A percentile compares a stretch with the other conserved stretches of the same genome.
Conservation (phyloP, 1,284 basidiomycete species). For the Marasmius tenuissimus region DNA sequence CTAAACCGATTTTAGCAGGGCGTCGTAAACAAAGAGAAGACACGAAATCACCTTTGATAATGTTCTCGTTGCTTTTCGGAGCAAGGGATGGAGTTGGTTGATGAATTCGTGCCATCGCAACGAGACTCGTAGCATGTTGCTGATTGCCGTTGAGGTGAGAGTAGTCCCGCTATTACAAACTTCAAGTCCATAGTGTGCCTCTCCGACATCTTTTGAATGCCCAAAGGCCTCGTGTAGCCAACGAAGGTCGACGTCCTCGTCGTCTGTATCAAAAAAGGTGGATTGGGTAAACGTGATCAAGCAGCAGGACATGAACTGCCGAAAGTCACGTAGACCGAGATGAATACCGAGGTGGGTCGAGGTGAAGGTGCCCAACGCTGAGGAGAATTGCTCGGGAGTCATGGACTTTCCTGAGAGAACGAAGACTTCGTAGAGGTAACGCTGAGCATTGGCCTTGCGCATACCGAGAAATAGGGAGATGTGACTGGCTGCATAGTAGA, state of each 20-base stretch:
- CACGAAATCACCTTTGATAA: background rate
- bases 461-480: background rate
- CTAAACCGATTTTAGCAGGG: no score
- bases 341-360: background rate
- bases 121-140: constrained; percentile 3
- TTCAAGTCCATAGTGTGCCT: background rate
- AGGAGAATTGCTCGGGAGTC: background rate
- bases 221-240: constrained; percentile 4
- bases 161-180: background rate
- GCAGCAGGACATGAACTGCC: constrained; percentile 4
- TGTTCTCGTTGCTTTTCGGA: background rate
- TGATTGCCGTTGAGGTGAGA: background rate
- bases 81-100: background rate
- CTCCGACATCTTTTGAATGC: background rate
- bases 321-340: background rate
- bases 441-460: background rate
- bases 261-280: background rate
- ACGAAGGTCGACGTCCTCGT: constrained; percentile 3
- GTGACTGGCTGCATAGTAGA: constrained; percentile 2
- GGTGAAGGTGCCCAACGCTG: background rate
- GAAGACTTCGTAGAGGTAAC: constrained; percentile 10
- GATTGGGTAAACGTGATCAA: background rate
- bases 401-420: background rate
- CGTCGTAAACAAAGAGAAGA: no score
- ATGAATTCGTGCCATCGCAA: constrained; percentile 6